A percentile compares a stretch with the other conserved stretches of the same genome.
Conservation (phyloP, 352 stramenopile species). For the Peronosclerospora sorghi region DNA sequence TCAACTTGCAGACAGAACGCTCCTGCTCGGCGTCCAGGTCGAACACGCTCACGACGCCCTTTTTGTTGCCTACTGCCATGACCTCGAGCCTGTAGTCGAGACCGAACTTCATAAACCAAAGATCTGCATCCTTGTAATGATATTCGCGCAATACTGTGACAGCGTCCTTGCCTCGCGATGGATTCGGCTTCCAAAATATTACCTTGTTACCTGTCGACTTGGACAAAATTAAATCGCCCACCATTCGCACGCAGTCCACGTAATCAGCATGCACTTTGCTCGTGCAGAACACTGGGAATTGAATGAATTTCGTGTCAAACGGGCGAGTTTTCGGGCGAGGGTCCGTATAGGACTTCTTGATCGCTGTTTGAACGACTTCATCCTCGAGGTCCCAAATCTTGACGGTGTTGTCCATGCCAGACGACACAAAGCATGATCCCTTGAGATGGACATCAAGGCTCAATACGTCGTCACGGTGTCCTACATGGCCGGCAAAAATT, state of each 20-base stretch:
- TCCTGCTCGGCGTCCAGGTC: slow-evolving; percentile 65
- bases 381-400: slow-evolving; percentile 90
- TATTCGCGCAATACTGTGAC: slow-evolving; percentile 79
- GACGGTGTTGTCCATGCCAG: slow-evolving; percentile 89
- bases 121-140: slow-evolving; percentile 74
- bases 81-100: slow-evolving; percentile 65
- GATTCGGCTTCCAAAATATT: slow-evolving; percentile 88
- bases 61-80: slow-evolving; percentile 75
- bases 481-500: slow-evolving; percentile 88
- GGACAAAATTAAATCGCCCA: slow-evolving; percentile 66
- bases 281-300: slow-evolving; percentile 88
- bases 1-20: slow-evolving; percentile 44
- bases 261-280: slow-evolving; percentile 89
- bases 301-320: slow-evolving; percentile 79
- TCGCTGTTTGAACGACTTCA: too few relatives aligned
- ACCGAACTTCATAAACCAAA: too few relatives aligned
- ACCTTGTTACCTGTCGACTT: slow-evolving; percentile 84
- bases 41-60: slow-evolving; percentile 69
- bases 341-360: slow-evolving; percentile 66
- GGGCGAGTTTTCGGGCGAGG: slow-evolving; percentile 42
- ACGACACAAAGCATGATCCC: slow-evolving; percentile 81
- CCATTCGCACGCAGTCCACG: too few relatives aligned
- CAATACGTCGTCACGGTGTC: slow-evolving; percentile 85
- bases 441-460: slow-evolving; percentile 84
- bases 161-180: slow-evolving; percentile 58